Base-by-base conservation (phyloP, 2,329 filamentous ascomycete species). In the Gyromitra esculenta region DNA sequence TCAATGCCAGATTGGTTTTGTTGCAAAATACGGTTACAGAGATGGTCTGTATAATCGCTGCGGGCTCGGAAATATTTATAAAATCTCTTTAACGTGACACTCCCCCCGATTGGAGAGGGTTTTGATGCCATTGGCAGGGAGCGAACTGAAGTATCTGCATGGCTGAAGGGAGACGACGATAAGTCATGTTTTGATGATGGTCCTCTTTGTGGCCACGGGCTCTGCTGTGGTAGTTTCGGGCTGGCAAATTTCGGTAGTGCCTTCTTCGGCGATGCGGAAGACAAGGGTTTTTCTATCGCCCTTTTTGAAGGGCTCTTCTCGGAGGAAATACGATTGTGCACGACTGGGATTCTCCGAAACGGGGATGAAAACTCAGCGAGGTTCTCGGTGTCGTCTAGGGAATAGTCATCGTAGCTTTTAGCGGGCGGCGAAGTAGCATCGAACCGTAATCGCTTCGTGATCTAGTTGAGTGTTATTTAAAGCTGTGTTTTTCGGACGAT, bases 51-150 rank as follows among this genome's bases (percentile, higher is more conserved):
- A 39, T 65, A 21, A 18, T 75, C 66, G 18, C 18, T 71, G 2
- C 66, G 65, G 15, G 59, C 48, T n/a, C 18, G 6, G 15, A 75
- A 25, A 45, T 75, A 75, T 9, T 43, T n/a, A 18, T 75, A 65
- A 8, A 75, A 21, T 2, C 60, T 71, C 52, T 57, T 59, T 3
- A 75, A 5, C 6, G 57, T 75, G 9, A 75, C 37, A 0, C 15
- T 18, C 7, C 59, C 66, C n/a, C 8, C 5, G 0, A 75, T 59
- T 0, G 59, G 72, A 6, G 18, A 25, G 5, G 72, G 65, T 5
- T 31, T 5, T 4, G 18, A 6, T 13, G 48, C 37, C 11, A 5
- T 1, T 8, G 57, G 57, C 11, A 37, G 41, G 13, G 57, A 52
- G 18, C 11, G 13, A 39, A 39, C 8, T 8, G n/a, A n/a, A 15